Evolutionary conservation across 345 rosid species (phyloP), one percentile per base, ranked within the genome.

Genomic region (Erysimum cheiranthoides): DNA sequence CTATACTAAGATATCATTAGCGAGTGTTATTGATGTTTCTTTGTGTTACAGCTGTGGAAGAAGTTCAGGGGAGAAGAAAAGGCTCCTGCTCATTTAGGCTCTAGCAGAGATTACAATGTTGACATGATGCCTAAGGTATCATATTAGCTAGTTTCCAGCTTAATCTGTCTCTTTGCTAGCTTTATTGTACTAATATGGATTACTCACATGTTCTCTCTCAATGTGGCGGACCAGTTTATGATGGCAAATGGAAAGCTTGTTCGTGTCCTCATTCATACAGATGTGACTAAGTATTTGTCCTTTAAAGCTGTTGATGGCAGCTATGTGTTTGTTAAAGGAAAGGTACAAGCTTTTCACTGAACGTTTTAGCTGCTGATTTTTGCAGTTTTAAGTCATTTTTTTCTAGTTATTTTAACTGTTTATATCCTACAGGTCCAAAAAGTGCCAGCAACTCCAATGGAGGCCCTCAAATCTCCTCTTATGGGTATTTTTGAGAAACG

Each of bases 251-350:
- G 98, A 12, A 80, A 88, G 84, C 99, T 96, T 80, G 99, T 93
- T 21, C 98, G 98, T 6, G 98, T 96, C 54, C 99, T 96, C 73
- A 96, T 96, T 70, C 99, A 88, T 70, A 91, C 99, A 0, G 90
- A 91, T 82, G 97, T 96, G 59, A 90, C 98, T 8, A 95, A 92
- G 85, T 95, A 95, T 81, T 76, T 95, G 50, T 89, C 74, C 82
- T 96, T 96, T 74, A 96, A 96, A 81, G 95, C 99, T 32, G 99
- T 91, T 40, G 99, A 96, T 87, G 99, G 99, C 5, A 87, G 99
- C 82, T 91, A 68, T 75, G 99, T 96, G 61, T 93, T 68, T 73
- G 92, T 82, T 75, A 89, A 96, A 80, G 98, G 97, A 65, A 96
- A 91, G 97, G 99, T 95, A 83, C 51, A 61, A 18, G n/a, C 6